phyloP scores from a whole-genome alignment of 805 yeast species.

The Kodamaea kakaduensis region DNA sequence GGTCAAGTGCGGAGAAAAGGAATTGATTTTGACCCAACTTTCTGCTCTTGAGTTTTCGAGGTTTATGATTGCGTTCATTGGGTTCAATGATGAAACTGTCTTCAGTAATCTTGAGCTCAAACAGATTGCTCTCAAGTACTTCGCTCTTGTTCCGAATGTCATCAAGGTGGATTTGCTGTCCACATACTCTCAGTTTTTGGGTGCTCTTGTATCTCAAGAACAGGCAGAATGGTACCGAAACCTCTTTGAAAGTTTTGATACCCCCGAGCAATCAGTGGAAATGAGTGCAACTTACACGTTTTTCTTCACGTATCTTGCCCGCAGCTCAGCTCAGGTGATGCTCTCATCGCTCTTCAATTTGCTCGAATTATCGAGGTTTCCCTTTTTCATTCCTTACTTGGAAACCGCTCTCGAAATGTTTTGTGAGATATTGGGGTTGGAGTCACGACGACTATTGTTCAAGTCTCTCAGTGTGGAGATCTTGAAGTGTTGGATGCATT shows the following conservation, averaged over 20 bases:
- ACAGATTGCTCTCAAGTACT: slow-evolving; percentile 10
- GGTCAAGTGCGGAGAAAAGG: slow-evolving; percentile 34
- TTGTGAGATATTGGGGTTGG: slow-evolving; percentile 15
- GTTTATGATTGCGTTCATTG: slow-evolving; percentile 29
- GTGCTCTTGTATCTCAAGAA: slow-evolving; percentile 3
- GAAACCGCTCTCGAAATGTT: slow-evolving; percentile 21
- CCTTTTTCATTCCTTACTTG: slow-evolving; percentile 28
- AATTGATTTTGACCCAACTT: slow-evolving; percentile 36
- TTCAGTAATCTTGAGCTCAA: slow-evolving; percentile 15
- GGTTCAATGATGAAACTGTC: slow-evolving; percentile 22
- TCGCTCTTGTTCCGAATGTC: slow-evolving; percentile 15
- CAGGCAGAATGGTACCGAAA: slow-evolving; percentile 28
- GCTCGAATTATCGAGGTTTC: slow-evolving; percentile 36
- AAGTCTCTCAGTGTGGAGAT: slow-evolving; percentile 29
- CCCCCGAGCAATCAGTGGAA: slow-evolving; percentile 39
- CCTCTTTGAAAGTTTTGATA: slow-evolving; percentile 24
- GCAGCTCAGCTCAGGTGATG: slow-evolving; percentile 26
- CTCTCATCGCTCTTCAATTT: slow-evolving; percentile 38
- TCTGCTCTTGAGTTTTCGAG: slow-evolving; percentile 28
- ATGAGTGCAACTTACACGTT: slow-evolving; percentile 33
- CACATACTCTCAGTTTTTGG: slow-evolving; percentile 12
- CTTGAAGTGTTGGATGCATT: slow-evolving; percentile 43
- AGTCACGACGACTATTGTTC: slow-evolving; percentile 21
- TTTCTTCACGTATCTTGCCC: slow-evolving; percentile 31
- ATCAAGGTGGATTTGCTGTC: slow-evolving; percentile 19